A percentile compares a stretch with the other conserved stretches of the same genome.
phyloP scores from a whole-genome alignment of 176 grass and related monocot species.

The Aegilops longissima region DNA sequence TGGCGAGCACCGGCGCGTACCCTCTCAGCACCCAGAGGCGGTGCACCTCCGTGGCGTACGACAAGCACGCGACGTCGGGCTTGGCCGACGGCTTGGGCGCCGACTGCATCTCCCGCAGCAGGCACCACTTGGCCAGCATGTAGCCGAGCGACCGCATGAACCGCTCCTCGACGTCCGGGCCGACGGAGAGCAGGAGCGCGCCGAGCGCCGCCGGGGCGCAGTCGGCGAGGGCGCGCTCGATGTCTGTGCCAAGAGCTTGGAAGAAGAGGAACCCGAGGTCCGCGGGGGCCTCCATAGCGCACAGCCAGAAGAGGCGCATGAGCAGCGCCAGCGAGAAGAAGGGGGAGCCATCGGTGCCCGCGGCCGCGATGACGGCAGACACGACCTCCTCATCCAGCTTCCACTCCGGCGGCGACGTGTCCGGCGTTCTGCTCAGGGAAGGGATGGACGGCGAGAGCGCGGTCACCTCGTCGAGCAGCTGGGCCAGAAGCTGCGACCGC shows the following conservation, averaged over 20 bases:
- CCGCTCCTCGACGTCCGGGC: slow-evolving; percentile 63
- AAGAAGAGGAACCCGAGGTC: slow-evolving; percentile 85
- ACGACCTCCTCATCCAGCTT: slow-evolving; percentile 35
- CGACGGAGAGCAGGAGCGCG: slow-evolving; percentile 51
- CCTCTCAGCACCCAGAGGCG: slow-evolving; percentile 67
- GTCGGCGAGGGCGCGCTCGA: slow-evolving; percentile 38
- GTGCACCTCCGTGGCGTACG: slow-evolving; percentile 51
- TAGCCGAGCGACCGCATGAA: slow-evolving; percentile 85
- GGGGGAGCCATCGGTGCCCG: slow-evolving; percentile 22
- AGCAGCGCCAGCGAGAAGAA: slow-evolving; percentile 69
- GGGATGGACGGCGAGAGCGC: slow-evolving; percentile 43
- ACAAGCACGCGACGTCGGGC: slow-evolving; percentile 35
- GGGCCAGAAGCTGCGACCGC: slow-evolving; percentile 48
- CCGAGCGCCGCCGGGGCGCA: slow-evolving; percentile 38
- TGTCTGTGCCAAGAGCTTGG: slow-evolving; percentile 31
- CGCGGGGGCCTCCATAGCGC: slow-evolving; percentile 59
- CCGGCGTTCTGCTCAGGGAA: slow-evolving; percentile 4
- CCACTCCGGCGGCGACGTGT: not conserved
- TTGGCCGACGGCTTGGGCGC: not conserved
- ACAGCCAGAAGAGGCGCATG: slow-evolving; percentile 81
- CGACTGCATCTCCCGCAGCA: slow-evolving; percentile 64
- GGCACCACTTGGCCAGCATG: slow-evolving; percentile 89
- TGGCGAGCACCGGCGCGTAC: slow-evolving; percentile 74
- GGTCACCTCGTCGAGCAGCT: slow-evolving; percentile 64
- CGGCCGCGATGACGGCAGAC: not conserved